Evolutionary conservation across 257 asterid genomes (phyloP).

Genomic region (Solanum tarijense): DNA sequence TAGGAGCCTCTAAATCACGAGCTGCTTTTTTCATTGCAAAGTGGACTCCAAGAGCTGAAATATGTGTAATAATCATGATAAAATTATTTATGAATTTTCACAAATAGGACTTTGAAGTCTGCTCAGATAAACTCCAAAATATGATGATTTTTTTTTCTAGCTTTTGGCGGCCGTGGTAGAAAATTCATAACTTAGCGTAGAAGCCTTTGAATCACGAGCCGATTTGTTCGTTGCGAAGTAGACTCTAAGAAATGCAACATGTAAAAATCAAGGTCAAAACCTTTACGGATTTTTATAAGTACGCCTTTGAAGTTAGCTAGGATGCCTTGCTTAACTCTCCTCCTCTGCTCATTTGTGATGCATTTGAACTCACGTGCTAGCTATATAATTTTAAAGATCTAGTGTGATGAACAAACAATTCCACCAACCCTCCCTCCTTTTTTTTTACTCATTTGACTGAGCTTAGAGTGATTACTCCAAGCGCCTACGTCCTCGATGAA

Average conservation of each 20-base stretch:
- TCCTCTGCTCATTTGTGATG: neutral
- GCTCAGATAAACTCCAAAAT: too few relatives aligned
- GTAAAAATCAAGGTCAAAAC: too few relatives aligned
- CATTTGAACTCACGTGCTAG: neutral
- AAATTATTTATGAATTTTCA: too few relatives aligned
- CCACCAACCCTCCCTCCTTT: accelerated
- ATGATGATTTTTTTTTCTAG: too few relatives aligned
- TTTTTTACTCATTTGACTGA: neutral
- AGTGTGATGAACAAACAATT: neutral
- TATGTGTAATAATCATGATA: too few relatives aligned
- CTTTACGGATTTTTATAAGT: too few relatives aligned
- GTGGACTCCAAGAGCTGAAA: too few relatives aligned
- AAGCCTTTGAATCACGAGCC: too few relatives aligned
- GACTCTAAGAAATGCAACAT: neutral
- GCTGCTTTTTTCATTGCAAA: neutral
- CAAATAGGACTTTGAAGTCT: neutral
- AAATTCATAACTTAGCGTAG: neutral
- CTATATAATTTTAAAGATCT: too few relatives aligned
- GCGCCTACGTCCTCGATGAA: neutral
- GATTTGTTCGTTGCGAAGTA: neutral
- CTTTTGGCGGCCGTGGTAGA: too few relatives aligned
- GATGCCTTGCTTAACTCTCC: neutral
- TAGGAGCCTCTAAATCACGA: neutral
- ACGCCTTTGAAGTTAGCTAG: too few relatives aligned
- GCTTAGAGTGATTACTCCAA: neutral